Evolutionary conservation across 2,329 filamentous ascomycete species (phyloP), one percentile per base, ranked within the genome.

Genomic region (Teratosphaeriaceae sp.): DNA sequence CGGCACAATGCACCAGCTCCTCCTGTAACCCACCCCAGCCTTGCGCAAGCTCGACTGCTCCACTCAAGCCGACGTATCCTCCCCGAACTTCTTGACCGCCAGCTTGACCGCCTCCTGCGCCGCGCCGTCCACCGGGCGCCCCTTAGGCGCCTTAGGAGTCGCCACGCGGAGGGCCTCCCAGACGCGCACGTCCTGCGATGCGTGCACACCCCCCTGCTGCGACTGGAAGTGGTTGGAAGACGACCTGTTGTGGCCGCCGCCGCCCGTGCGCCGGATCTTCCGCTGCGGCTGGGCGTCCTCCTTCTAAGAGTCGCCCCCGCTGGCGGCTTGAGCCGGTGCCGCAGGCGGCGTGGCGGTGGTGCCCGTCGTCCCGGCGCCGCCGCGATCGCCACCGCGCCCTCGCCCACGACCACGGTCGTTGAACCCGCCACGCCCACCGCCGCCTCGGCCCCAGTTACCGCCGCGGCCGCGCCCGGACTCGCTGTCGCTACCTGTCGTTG

Each of bases 341-440:
- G 54, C 24, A 30, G 45, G 29, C 22, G 49, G 21, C 23, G 50
- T 40, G 26, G 45, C 41, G 24, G 47, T 49, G 12, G 20, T 21
- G 20, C 20, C 16, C 20, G 40, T 5, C 21, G 19, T 30, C 12
- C 27, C 15, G 19, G 40, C 21, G 16, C 76, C 72, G 48, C 75
- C 57, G 21, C 75, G 73, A 23, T 74, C 75, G 42, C 77, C 75
- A 16, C 40, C 21, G 19, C 30, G 20, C n/a, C n/a, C n/a, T n/a
- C n/a, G n/a, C n/a, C n/a, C n/a, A n/a, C n/a, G n/a, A n/a, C n/a
- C n/a, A n/a, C n/a, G n/a, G n/a, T n/a, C n/a, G n/a, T n/a, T n/a
- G n/a, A n/a, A n/a, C 47, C 79, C 74, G 46, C 86, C 83, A 50
- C 73, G 72, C 58, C 88, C 85, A 53, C 83, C 85, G 60, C 84